These are phyloP conservation scores for Claviceps paspali DNA, from an alignment of 2,329 filamentous ascomycete species.

Conservation along the genomic window DNA sequence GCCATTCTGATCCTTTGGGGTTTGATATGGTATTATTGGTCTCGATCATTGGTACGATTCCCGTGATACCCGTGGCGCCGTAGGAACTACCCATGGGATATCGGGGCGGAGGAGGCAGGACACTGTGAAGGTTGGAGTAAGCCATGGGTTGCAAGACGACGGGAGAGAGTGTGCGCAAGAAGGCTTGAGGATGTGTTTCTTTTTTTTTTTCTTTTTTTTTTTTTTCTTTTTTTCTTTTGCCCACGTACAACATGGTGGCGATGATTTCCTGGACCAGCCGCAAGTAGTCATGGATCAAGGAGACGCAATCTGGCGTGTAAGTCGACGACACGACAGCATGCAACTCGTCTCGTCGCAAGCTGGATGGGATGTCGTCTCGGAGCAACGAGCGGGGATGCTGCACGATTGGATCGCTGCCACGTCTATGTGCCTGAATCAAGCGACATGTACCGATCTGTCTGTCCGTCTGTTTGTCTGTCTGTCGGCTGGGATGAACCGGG, in stretches of 20 bases:
- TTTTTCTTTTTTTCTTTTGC: no score
- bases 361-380: slow-evolving; percentile 1
- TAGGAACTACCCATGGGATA: slow-evolving; percentile 63
- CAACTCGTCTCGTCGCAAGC: slow-evolving; percentile 1
- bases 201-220: no score
- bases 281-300: background rate
- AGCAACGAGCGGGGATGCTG: background rate
- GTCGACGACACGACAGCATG: background rate
- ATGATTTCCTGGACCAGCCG: background rate
- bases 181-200: no score
- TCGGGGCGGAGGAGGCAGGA: slow-evolving; percentile 72
- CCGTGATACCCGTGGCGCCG: slow-evolving; percentile 52
- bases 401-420: background rate
- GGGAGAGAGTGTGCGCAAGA: background rate
- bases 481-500: no score
- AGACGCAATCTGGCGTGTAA: background rate
- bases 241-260: slow-evolving; percentile 15
- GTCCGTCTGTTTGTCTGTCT: no score
- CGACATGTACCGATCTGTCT: no score
- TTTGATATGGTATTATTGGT: slow-evolving; percentile 80
- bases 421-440: background rate
- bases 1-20: slow-evolving; percentile 69
- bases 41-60: slow-evolving; percentile 66
- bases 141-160: background rate
- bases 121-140: slow-evolving; percentile 31